Evolutionary conservation across 2,329 filamentous ascomycete genomes (phyloP), one percentile per base, ranked within the genome.

Genomic region (Penicillium aurantiogriseum): DNA sequence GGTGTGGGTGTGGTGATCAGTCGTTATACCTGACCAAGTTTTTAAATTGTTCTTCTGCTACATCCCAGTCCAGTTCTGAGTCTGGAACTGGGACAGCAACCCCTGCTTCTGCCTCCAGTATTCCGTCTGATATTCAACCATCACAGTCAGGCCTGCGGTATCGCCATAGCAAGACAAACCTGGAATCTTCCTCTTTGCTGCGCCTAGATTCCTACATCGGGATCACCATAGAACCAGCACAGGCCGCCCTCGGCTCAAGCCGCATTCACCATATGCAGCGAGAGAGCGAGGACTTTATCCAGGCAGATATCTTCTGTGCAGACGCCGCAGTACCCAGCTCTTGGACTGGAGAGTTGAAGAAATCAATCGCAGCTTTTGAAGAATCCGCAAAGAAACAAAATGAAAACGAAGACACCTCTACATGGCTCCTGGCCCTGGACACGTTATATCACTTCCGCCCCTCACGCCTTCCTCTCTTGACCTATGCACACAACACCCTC

Each of bases 1-100:
- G 84, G 2, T 82, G 85, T 59, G 83, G 84, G 10, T 86, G 84
- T 59, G 84, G 84, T 33, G 83, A 86, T 61, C 84, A 86, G 66
- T 82, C 78, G 0, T 66, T 81, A 21, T 77, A 80, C 54, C 63
- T 85, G 25, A 75, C 71, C 2, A 67, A 66, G 11, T 64, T 71
- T 25, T 59, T 70, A 4, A 50, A 62, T 19, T 40, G 63, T 4
- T 50, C 56, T 27, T 55, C 63, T 33, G 31, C 47, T 19, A 23
- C 39, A 15, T 23, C 31, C n/a, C 25, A 46, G 10, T 42, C 11
- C 27, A 15, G 13, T 21, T 7, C 35, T 25, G 15, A 13, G 13
- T 23, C 10, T 49, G 2, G 19, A 15, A 23, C 48, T 23, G 19
- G n/a, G 48, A 13, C 19, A 29, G 11, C 19, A 25, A 31, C 25